Conservation (phyloP, 2,329 filamentous ascomycete genomes). For the Cryphonectria parasitica region DNA sequence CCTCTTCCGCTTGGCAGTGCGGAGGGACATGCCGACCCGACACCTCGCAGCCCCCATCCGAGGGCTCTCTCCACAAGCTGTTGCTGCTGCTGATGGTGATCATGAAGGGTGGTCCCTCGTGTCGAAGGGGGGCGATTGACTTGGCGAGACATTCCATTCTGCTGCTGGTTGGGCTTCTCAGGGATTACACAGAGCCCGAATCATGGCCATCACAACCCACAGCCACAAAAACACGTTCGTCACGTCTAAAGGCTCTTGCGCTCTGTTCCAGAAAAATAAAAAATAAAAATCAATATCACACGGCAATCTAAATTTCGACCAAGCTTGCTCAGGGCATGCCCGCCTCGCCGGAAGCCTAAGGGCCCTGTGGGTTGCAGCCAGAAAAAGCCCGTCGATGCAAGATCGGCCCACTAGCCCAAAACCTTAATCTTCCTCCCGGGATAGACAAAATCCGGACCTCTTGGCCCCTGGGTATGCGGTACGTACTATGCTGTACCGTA, state of each 20-base stretch:
- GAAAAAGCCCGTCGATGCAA: conserved; percentile 6
- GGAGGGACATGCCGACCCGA: background rate
- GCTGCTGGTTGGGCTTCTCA: background rate
- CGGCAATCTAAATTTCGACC: background rate
- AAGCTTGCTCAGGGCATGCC: background rate
- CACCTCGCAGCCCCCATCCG: background rate
- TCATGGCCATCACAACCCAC: background rate
- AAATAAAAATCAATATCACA: background rate
- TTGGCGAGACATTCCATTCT: background rate
- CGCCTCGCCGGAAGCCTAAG: background rate
- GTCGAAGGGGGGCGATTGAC: background rate
- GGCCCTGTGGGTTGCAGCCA: conserved; percentile 8
- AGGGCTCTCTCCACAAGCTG: background rate
- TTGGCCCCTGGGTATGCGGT: background rate
- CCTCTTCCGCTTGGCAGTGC: background rate
- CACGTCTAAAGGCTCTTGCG: too few species aligned
- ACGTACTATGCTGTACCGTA: background rate
- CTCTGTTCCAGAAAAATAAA: too few species aligned
- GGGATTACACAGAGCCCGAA: background rate
- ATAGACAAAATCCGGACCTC: background rate
- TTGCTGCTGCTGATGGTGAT: background rate
- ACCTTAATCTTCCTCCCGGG: conserved; percentile 8
- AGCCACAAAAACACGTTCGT: background rate
- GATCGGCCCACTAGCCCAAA: conserved; percentile 4
- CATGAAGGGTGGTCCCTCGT: background rate